phyloP scores from a whole-genome alignment of 306 rosid genomes.

The Psophocarpus tetragonolobus region DNA sequence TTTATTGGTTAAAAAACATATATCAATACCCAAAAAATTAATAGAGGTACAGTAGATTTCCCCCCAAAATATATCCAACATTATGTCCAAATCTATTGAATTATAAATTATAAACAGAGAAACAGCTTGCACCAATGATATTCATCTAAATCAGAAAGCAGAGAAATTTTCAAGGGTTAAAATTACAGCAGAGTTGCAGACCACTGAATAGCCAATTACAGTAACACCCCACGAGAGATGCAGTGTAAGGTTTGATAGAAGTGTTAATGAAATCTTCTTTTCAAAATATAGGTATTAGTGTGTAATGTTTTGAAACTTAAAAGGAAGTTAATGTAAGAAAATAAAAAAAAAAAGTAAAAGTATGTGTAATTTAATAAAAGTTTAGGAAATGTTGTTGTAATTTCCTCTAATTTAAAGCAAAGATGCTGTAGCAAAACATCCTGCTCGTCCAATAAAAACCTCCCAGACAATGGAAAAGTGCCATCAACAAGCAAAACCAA shows the following conservation, averaged over 20 bases:
- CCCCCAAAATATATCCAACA: background rate
- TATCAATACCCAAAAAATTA: too few species aligned
- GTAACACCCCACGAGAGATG: too few species aligned
- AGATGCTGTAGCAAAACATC: background rate
- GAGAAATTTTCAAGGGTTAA: background rate
- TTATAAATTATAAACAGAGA: background rate
- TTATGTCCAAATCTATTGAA: background rate
- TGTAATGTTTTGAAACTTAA: too few species aligned
- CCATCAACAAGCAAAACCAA: slow-evolving; percentile 18
- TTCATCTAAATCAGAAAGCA: background rate
- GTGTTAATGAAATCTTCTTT: too few species aligned
- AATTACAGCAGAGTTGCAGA: background rate
- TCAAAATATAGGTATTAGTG: too few species aligned
- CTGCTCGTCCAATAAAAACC: background rate
- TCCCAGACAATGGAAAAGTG: background rate
- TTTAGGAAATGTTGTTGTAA: too few species aligned
- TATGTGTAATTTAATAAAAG: too few species aligned
- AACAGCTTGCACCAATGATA: background rate
- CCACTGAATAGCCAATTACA: background rate
- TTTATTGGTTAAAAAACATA: too few species aligned
- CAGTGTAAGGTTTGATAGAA: too few species aligned
- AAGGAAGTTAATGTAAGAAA: too few species aligned
- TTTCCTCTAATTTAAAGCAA: background rate
- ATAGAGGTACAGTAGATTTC: too few species aligned
- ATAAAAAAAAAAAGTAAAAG: too few species aligned